Percentiles rank a stretch among this genome's conserved stretches.
Evolutionary conservation across 108 stramenopile species (phyloP).

Genomic region (Mediolabrus comicus): DNA sequence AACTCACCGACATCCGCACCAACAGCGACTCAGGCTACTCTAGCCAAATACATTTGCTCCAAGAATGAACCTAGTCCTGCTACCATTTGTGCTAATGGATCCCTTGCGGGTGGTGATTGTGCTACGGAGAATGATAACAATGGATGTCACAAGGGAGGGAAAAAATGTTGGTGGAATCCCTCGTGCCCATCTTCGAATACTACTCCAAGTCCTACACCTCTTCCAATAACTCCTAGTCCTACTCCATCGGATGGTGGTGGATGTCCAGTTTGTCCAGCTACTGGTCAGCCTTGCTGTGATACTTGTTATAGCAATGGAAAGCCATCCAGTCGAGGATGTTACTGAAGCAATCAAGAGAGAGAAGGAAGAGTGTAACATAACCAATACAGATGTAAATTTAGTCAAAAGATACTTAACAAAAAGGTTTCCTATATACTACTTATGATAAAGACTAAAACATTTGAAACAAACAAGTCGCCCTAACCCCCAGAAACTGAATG

Average conservation of each 20-base stretch:
- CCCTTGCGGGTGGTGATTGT: background rate
- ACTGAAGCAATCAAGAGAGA: no score
- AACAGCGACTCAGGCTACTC: background rate
- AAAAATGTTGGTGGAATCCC: background rate
- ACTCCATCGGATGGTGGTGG: no score
- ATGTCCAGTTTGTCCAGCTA: background rate
- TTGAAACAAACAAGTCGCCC: no score
- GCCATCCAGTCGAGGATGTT: background rate
- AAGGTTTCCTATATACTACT: no score
- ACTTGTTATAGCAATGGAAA: background rate
- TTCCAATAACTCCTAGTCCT: no score
- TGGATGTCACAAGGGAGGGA: background rate
- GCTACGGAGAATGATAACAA: background rate
- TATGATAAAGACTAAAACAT: no score
- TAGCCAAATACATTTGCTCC: background rate
- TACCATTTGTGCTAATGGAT: background rate
- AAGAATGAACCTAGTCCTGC: background rate
- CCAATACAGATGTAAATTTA: no score
- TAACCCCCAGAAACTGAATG: no score
- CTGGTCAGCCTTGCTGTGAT: background rate
- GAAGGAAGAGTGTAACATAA: no score
- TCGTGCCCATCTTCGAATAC: background rate
- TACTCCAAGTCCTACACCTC: background rate
- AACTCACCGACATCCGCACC: background rate
- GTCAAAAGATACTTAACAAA: no score